Conservation (phyloP, 1,284 basidiomycete genomes). For the Pseudozyma hubeiensis region DNA sequence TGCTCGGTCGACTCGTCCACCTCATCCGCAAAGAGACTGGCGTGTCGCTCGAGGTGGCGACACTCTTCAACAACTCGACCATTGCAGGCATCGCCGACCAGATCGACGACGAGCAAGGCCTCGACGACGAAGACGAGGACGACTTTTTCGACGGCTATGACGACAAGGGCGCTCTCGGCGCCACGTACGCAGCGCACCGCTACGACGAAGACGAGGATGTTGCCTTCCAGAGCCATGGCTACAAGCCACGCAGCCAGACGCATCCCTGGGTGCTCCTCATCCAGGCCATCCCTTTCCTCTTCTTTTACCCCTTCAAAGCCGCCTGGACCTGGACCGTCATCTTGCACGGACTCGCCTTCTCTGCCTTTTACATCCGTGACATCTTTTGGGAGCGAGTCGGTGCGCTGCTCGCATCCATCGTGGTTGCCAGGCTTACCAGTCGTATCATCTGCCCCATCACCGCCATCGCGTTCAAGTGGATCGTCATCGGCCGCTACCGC, state of each 20-base stretch:
- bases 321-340: conserved; percentile 69
- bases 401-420: conserved; percentile 64
- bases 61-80: conserved; percentile 67
- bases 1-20: conserved; percentile 66
- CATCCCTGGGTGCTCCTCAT: conserved; percentile 66
- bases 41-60: conserved; percentile 65
- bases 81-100: conserved; percentile 65
- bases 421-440: conserved; percentile 65
- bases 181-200: conserved; percentile 60
- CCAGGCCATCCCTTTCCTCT: conserved; percentile 64
- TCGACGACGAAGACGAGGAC: conserved; percentile 59
- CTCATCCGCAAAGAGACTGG: conserved; percentile 68
- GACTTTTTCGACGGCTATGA: conserved; percentile 62
- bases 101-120: conserved; percentile 64
- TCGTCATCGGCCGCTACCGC: conserved; percentile 67
- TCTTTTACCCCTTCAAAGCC: conserved; percentile 68
- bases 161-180: conserved; percentile 61
- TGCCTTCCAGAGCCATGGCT: conserved; percentile 64
- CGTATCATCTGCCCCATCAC: conserved; percentile 68
- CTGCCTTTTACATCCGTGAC: conserved; percentile 68
- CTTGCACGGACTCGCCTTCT: conserved; percentile 67
- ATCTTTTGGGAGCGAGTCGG: conserved; percentile 68
- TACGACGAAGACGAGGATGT: conserved; percentile 65
- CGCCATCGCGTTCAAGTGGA: conserved; percentile 69
- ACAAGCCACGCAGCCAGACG: conserved; percentile 65